Conservation (phyloP, 306 rosid genomes). For the Begonia peltatifolia region DNA sequence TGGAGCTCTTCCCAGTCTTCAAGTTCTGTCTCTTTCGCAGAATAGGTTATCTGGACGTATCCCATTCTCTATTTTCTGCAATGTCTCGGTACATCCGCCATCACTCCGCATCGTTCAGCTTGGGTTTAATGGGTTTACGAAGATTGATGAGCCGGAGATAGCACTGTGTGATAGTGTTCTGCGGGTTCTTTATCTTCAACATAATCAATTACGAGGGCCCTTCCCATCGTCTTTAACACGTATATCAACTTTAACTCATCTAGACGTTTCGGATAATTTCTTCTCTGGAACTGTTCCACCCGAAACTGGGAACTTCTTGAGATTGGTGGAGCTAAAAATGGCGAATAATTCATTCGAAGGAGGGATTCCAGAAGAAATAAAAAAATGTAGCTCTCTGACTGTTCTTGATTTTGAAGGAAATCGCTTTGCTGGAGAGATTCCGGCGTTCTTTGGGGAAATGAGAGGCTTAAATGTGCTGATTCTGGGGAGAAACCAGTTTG, state of each 20-base stretch:
- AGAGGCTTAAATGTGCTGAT: constrained; percentile 37
- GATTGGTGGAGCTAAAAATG: constrained; percentile 47
- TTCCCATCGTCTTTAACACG: constrained; percentile 70
- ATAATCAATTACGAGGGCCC: constrained; percentile 41
- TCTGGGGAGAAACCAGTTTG: constrained; percentile 53
- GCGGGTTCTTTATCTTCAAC: constrained; percentile 58
- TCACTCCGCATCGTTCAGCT: constrained; percentile 70
- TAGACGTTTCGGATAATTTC: constrained; percentile 58
- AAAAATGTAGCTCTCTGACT: constrained; percentile 38
- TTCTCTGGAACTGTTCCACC: constrained; percentile 54
- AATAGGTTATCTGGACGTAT: constrained; percentile 64
- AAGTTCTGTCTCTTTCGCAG: constrained; percentile 62
- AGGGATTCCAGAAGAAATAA: constrained; percentile 48
- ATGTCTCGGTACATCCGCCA: constrained; percentile 40
- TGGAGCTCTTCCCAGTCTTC: constrained; percentile 60
- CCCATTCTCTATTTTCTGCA: constrained; percentile 69
- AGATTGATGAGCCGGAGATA: constrained; percentile 32
- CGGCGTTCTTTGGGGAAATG: constrained; percentile 47
- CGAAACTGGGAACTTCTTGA: constrained; percentile 29
- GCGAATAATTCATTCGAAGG: constrained; percentile 63
- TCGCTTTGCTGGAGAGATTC: constrained; percentile 41
- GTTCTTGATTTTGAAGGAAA: constrained; percentile 69
- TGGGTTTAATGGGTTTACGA: constrained; percentile 73
- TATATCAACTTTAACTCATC: constrained; percentile 28
- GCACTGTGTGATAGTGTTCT: constrained; percentile 48